These are phyloP conservation scores for Juglanconis sp. DNA, from an alignment of 2,329 filamentous ascomycete species.

Conservation along the genomic window DNA sequence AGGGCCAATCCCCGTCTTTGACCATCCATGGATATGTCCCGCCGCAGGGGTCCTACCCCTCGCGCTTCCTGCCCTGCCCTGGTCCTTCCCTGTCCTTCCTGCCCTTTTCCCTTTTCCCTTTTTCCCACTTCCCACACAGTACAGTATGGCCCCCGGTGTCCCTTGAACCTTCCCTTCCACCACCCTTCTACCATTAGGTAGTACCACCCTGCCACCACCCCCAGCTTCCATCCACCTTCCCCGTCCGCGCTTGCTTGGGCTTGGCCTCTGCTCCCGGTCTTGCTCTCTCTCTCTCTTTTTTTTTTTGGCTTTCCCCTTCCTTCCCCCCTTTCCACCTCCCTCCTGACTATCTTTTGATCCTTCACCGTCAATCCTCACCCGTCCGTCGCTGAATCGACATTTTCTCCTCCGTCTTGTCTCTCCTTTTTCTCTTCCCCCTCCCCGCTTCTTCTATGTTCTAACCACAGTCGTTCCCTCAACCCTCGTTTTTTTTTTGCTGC, in stretches of 20 bases:
- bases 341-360: conserved; percentile 22
- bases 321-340: conserved; percentile 26
- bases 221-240: conserved; percentile 27
- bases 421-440: conserved; percentile 36
- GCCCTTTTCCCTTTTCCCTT: not conserved
- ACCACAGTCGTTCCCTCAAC: conserved; percentile 50
- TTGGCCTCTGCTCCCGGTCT: conserved; percentile 1
- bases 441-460: conserved; percentile 30
- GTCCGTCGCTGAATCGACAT: conserved; percentile 24
- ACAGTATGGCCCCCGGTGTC: not conserved
- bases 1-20: not conserved
- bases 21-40: not conserved
- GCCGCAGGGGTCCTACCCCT: not conserved
- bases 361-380: conserved; percentile 18
- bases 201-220: not conserved
- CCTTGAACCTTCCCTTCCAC: conserved; percentile 1
- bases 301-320: conserved; percentile 25
- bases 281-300: conserved; percentile 21
- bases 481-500: conserved; percentile 30
- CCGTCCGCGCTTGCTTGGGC: conserved; percentile 27
- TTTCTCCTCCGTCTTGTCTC: conserved; percentile 20
- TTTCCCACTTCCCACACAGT: not conserved
- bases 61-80: not conserved
- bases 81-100: not conserved
- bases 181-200: not conserved